Base-by-base conservation (phyloP, 257 asterid genomes). In the Datura wrightii region DNA sequence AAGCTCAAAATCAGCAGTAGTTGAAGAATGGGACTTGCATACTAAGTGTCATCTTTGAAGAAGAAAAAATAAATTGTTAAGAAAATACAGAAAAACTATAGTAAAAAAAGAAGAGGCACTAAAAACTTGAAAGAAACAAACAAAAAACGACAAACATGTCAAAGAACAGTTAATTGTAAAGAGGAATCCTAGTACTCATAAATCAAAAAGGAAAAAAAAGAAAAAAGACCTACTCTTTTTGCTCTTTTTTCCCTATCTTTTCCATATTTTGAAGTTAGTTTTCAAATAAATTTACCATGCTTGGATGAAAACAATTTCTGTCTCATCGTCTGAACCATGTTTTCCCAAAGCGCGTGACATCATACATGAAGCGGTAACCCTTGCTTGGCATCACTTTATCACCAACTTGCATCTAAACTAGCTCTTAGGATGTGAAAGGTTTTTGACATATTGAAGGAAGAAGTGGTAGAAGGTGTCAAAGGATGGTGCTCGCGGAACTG, bases 1-100 rank as follows among this genome's bases (percentile, higher is more conserved):
- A 72, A 72, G 80, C 56, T 72, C 59, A 46, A 72, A 44, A 19
- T 46, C 37, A 72, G 80, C 39, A 46, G 80, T 24, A 19, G 42
- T 48, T 74, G 59, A 74, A 19, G 80, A 74, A 19, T 42, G 34
- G 80, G 13, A 10, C 10, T 72, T 24, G 19, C 59, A 46, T 39
- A 39, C 42, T 39, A 39, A 74, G 42, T 46, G 59, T 46, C 59
- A 48, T 11, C 42, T 74, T 74, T 74, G 59, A 46, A 74, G 56
- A 41, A 70, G 58, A 72, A 72, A 71, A 46, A 24, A 48, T 46
- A 39, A 19, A 46, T 5, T 74, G 19, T 74, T 19, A 48, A 72
- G 58, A 48, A 46, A 46, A 11, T 71, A 53, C 16, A 53, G 58
- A 11, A 11, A 53, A 53, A 53, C 6, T 11, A 53, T 53, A 42